phyloP scores from a whole-genome alignment of 148 eudicot species.

The Gaultheria prostrata region DNA sequence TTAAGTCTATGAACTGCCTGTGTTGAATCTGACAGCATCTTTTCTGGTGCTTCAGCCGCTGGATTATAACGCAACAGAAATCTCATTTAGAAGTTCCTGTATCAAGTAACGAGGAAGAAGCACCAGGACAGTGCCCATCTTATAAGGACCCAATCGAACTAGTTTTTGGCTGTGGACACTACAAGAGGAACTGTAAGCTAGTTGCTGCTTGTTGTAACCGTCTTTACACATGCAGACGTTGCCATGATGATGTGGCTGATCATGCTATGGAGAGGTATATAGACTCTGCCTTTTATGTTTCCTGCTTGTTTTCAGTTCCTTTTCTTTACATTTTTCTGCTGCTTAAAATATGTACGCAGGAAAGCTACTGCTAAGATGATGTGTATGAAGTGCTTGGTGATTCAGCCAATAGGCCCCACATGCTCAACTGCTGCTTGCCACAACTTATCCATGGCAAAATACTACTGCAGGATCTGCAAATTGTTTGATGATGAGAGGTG shows the following conservation, averaged over 20 bases:
- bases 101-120: conserved; percentile 39
- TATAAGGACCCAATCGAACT: conserved; percentile 51
- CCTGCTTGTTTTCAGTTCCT: not conserved
- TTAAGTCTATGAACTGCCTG: not conserved
- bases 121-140: conserved; percentile 73
- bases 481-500: conserved; percentile 93
- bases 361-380: conserved; percentile 77
- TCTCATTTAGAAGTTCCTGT: conserved; percentile 30
- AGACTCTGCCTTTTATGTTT: not conserved
- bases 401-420: conserved; percentile 70
- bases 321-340: conserved; percentile 12
- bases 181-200: conserved; percentile 91
- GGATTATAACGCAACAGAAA: conserved; percentile 48
- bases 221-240: conserved; percentile 73
- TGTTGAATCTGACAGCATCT: conserved; percentile 17
- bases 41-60: conserved; percentile 46
- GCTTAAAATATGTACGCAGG: conserved; percentile 42
- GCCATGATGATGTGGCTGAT: conserved; percentile 80
- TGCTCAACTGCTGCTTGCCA: conserved; percentile 69
- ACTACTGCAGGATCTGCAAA: conserved; percentile 85
- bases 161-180: conserved; percentile 80
- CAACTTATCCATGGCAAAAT: conserved; percentile 68
- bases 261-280: conserved; percentile 78
- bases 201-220: conserved; percentile 76
- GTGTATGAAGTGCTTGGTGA: conserved; percentile 89